phyloP scores from a whole-genome alignment of 2,329 filamentous ascomycete genomes.

The Xylaria sp. region DNA sequence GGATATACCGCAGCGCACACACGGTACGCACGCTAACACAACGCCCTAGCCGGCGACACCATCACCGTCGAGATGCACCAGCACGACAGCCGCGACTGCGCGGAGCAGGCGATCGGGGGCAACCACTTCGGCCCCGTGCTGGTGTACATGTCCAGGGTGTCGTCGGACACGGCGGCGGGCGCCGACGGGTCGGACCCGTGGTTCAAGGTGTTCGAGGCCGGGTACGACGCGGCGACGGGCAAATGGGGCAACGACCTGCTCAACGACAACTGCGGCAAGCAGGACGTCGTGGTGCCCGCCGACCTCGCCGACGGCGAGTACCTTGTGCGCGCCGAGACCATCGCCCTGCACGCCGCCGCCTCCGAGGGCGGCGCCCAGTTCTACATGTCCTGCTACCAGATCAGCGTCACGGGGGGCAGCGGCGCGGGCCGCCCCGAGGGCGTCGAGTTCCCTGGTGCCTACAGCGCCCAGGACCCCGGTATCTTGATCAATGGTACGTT shows the following conservation, averaged over 20 bases:
- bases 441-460: constrained; percentile 39
- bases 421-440: constrained; percentile 32
- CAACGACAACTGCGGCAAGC: constrained; percentile 44
- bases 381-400: constrained; percentile 38
- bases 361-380: constrained; percentile 34
- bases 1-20: too few relatives aligned
- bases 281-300: constrained; percentile 43
- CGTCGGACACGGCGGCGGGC: constrained; percentile 36
- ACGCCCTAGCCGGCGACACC: constrained; percentile 43
- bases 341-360: constrained; percentile 47
- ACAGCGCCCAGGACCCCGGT: constrained; percentile 32
- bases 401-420: constrained; percentile 35
- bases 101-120: constrained; percentile 47
- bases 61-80: constrained; percentile 62
- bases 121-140: constrained; percentile 48
- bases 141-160: constrained; percentile 45
- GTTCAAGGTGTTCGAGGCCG: constrained; percentile 48
- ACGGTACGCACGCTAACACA: too few relatives aligned
- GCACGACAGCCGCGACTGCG: constrained; percentile 39
- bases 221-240: constrained; percentile 45
- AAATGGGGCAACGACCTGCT: constrained; percentile 50
- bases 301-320: constrained; percentile 48
- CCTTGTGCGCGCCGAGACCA: constrained; percentile 47
- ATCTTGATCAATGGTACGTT: constrained; percentile 39
- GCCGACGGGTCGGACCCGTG: constrained; percentile 40